phyloP scores from a whole-genome alignment of 163 green algal genomes.

The Smithsoniella earleae region DNA sequence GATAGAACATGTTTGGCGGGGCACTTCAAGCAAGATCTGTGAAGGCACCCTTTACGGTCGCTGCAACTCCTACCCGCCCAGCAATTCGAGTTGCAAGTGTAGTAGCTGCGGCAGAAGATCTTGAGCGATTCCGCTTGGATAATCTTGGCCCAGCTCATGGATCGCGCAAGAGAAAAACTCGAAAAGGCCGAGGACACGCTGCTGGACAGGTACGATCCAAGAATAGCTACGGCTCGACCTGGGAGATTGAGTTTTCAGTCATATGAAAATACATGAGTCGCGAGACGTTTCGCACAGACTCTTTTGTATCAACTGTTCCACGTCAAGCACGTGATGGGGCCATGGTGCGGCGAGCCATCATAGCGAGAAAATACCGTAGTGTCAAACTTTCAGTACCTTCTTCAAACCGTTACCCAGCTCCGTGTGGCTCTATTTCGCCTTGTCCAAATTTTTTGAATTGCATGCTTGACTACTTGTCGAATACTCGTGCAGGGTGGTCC shows the following conservation, averaged over 20 bases:
- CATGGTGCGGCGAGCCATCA: neutral
- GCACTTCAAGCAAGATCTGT: no score
- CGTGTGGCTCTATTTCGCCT: neutral
- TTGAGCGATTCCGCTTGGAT: constrained; percentile 74
- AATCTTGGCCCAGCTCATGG: constrained; percentile 84
- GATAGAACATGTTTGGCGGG: no score
- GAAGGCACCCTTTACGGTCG: no score
- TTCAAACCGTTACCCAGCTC: no score
- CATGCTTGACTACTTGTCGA: neutral
- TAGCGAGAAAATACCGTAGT: no score
- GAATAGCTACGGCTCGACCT: neutral
- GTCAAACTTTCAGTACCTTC: no score
- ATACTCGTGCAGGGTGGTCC: constrained; percentile 63
- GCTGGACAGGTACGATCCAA: constrained; percentile 68
- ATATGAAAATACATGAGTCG: neutral
- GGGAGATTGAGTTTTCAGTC: neutral
- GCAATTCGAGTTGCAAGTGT: neutral
- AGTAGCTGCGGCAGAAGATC: neutral
- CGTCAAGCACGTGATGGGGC: neutral
- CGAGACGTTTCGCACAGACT: neutral
- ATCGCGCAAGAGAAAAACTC: constrained; percentile 60
- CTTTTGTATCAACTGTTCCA: neutral
- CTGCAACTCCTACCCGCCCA: neutral
- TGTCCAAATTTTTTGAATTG: constrained; percentile 25
- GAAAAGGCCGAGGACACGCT: constrained; percentile 87